phyloP scores from a whole-genome alignment of 2,329 filamentous ascomycete genomes.

The Fusarium camptoceras region DNA sequence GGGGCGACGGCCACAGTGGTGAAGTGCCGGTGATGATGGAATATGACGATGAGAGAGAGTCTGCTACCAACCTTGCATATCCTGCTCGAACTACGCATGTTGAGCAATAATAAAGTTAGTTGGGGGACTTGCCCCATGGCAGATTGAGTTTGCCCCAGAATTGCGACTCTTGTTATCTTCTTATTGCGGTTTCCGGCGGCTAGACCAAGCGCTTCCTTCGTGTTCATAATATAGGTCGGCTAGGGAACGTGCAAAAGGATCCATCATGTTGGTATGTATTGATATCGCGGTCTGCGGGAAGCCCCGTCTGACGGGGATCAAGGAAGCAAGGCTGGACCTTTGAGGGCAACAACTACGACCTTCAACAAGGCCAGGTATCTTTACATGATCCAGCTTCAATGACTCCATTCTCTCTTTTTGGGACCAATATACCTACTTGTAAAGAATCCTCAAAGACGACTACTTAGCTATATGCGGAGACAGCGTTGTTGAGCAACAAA shows the following conservation, averaged over 20 bases:
- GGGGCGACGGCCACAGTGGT: conserved; percentile 8
- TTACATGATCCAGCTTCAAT: not conserved
- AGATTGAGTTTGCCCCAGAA: not conserved
- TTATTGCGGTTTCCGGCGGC: not conserved
- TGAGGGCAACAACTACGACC: not conserved
- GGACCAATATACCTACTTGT: not conserved
- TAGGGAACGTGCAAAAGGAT: not conserved
- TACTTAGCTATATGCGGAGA: not conserved
- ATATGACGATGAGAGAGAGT: conserved; percentile 29
- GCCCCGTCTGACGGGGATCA: conserved; percentile 16
- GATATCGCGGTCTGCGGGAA: conserved; percentile 18
- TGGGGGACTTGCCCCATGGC: not conserved
- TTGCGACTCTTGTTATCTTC: not conserved
- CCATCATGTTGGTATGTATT: not conserved
- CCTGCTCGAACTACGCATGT: conserved; percentile 5
- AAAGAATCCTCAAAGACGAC: not conserved
- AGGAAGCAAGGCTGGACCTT: not conserved
- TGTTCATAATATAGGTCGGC: not conserved
- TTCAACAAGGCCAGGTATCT: conserved; percentile 2
- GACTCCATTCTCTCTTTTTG: not conserved
- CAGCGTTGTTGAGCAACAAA: not conserved
- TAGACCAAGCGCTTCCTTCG: not conserved
- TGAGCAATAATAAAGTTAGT: not conserved
- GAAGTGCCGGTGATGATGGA: conserved; percentile 33
- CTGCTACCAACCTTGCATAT: conserved; percentile 5